phyloP scores from a whole-genome alignment of 768 basidiomycete species.

The Suillus clintonianus region DNA sequence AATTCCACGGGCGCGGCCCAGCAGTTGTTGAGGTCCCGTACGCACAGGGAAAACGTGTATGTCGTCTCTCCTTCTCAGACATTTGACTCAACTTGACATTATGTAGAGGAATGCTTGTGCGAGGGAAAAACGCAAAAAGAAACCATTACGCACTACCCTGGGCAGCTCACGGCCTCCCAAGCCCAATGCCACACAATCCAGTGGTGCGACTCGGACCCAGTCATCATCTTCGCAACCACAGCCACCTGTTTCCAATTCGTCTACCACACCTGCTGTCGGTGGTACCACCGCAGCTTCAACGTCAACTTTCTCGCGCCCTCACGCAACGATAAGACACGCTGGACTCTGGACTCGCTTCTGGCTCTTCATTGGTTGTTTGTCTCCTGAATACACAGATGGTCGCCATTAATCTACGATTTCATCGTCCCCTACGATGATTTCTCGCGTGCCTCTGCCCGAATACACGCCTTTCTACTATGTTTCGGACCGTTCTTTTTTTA shows the following conservation, averaged over 20 bases:
- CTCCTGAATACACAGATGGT: neutral
- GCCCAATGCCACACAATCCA: neutral
- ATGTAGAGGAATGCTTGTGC: neutral
- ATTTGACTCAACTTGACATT: neutral
- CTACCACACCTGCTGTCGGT: neutral
- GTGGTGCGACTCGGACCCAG: neutral
- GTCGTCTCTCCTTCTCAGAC: neutral
- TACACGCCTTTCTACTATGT: no score
- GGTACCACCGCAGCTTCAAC: neutral
- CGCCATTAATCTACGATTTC: neutral
- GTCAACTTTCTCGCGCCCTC: neutral
- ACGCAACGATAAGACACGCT: neutral
- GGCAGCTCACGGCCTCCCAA: neutral
- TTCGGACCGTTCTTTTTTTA: neutral
- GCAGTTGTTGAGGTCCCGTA: neutral
- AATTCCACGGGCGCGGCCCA: neutral
- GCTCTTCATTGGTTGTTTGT: neutral
- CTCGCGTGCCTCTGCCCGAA: no score
- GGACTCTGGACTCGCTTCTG: neutral
- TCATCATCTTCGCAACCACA: neutral
- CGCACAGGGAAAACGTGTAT: neutral
- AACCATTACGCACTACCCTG: neutral
- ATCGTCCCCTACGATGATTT: no score
- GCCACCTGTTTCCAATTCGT: neutral
- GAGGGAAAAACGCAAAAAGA: neutral